Conservation (phyloP, 371 early-diverging fungal genomes). For the Haplosporangium sp. region DNA sequence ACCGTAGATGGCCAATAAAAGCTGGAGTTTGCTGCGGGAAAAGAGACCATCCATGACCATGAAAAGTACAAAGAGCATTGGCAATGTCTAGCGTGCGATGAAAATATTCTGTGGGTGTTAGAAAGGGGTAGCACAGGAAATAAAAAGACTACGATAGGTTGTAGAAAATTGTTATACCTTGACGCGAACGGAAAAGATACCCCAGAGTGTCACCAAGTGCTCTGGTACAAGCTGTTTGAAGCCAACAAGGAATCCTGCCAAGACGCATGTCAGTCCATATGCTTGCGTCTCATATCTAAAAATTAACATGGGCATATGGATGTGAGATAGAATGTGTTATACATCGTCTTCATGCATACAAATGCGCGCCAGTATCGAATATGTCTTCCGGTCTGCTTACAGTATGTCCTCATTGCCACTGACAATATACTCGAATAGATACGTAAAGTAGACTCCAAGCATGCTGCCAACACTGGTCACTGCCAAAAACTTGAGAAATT, state of each 20-base stretch:
- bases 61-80: slow-evolving; percentile 56
- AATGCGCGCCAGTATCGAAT: neutral
- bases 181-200: slow-evolving; percentile 66
- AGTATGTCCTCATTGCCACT: slow-evolving; percentile 65
- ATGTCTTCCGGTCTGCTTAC: slow-evolving; percentile 56
- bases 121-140: slow-evolving; percentile 13
- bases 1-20: slow-evolving; percentile 70
- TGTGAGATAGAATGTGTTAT: too few species aligned
- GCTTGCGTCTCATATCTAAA: slow-evolving; percentile 62
- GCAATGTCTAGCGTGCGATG: slow-evolving; percentile 58
- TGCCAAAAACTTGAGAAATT: slow-evolving; percentile 71
- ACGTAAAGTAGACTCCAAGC: slow-evolving; percentile 66
- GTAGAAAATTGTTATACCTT: slow-evolving; percentile 13
- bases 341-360: too few species aligned
- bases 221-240: slow-evolving; percentile 81
- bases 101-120: slow-evolving; percentile 26
- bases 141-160: too few species aligned
- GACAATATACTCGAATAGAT: slow-evolving; percentile 68
- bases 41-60: slow-evolving; percentile 59
- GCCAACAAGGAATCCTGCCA: slow-evolving; percentile 79
- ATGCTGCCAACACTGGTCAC: slow-evolving; percentile 67
- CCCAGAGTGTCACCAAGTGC: slow-evolving; percentile 64
- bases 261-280: slow-evolving; percentile 75
- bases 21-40: slow-evolving; percentile 48
- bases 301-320: neutral